Evolutionary conservation across 768 basidiomycete species (phyloP), one percentile per base, ranked within the genome.

Genomic region (Mycena olivaceomarginata): DNA sequence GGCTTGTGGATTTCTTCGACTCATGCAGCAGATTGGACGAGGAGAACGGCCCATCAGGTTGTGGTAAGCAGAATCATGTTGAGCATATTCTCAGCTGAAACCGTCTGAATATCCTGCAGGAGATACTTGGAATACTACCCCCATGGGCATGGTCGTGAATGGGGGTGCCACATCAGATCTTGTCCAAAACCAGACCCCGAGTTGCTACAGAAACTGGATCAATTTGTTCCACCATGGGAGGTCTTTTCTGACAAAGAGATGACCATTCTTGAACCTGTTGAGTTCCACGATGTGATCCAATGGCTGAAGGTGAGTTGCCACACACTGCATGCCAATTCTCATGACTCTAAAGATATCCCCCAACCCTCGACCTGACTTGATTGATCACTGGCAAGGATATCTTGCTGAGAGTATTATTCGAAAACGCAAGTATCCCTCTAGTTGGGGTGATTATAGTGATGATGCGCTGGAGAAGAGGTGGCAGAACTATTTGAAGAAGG

Each of bases 391-490:
- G 64, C 18, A 69, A 57, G 20, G 39, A 7, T 69, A 69, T 1
- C 31, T 31, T 31, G 16, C 12, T 2, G 53, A 69, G 53, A 69
- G 53, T 43, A 41, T 69, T 11, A 31, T 12, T 31, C 45, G 3
- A 46, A 46, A 46, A 16, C 10, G 3, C 48, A 13, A 31, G 25
- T 9, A 18, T 45, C n/a, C 15, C 25, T 1, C 15, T 9, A 13
- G 7, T 10, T 5, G 8, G 13, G n/a, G 20, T 8, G 15, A 16
- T 12, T 69, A 43, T n/a, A 57, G 40, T 18, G n/a, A 69, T 25
- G 53, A 57, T 69, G 39, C 10, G 7, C 67, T 69, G 11, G 67
- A 69, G 41, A 57, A 40, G 15, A 39, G 67, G 39, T 69, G 67
- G 67, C 53, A 57, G 37, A 13, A 57, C 40, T 15, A 57, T 15